Percentiles rank a stretch among this genome's conserved stretches.
phyloP scores from a whole-genome alignment of 2,329 filamentous ascomycete genomes.

The Volutella citrinella region DNA sequence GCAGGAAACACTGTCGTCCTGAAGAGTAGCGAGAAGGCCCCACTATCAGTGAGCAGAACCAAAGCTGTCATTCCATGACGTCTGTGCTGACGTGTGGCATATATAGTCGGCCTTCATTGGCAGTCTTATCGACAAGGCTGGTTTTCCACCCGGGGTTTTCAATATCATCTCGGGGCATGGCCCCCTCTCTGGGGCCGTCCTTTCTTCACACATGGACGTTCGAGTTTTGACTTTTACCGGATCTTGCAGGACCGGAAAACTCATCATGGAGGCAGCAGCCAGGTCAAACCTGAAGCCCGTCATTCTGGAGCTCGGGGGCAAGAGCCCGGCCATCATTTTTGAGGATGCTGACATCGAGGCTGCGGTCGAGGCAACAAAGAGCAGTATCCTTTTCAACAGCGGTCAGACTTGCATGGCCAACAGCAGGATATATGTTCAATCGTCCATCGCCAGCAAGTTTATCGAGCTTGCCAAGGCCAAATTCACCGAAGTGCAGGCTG shows the following conservation, averaged over 20 bases:
- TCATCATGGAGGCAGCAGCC: slow-evolving; percentile 66
- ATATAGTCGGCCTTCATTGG: too few relatives aligned
- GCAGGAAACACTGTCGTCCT: slow-evolving; percentile 49
- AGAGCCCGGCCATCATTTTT: slow-evolving; percentile 54
- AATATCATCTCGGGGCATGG: slow-evolving; percentile 43
- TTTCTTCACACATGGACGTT: slow-evolving; percentile 54
- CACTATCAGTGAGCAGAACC: slow-evolving; percentile 41
- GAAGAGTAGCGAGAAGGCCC: slow-evolving; percentile 54
- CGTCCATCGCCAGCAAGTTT: slow-evolving; percentile 51
- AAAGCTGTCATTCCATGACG: too few relatives aligned
- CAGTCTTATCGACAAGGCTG: background rate
- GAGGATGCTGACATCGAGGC: slow-evolving; percentile 54
- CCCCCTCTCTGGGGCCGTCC: slow-evolving; percentile 48
- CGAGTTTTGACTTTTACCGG: slow-evolving; percentile 62
- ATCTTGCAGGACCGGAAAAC: slow-evolving; percentile 60
- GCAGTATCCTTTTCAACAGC: slow-evolving; percentile 50
- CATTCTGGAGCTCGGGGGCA: slow-evolving; percentile 56
- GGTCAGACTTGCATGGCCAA: slow-evolving; percentile 57
- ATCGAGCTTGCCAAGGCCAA: slow-evolving; percentile 52
- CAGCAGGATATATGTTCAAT: slow-evolving; percentile 53
- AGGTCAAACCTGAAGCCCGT: slow-evolving; percentile 55
- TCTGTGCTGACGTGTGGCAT: too few relatives aligned
- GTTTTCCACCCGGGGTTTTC: background rate
- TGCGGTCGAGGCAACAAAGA: too few relatives aligned
- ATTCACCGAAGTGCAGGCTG: slow-evolving; percentile 33